A percentile compares a stretch with the other conserved stretches of the same genome.
Conservation (phyloP, 2,329 filamentous ascomycete species). For the Venturia pyrina region DNA sequence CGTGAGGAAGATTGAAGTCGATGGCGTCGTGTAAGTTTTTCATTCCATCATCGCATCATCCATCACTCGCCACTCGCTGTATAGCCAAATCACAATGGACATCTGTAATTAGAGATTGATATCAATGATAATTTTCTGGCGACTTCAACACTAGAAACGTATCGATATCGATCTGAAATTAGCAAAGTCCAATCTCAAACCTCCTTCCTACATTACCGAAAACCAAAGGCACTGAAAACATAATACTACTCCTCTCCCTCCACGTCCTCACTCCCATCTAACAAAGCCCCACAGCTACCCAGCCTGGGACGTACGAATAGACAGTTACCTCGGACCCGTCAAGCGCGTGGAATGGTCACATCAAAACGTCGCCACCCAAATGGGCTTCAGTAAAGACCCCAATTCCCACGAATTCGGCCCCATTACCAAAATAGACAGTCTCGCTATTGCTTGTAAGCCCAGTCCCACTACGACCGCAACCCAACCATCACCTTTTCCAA, state of each 20-base stretch:
- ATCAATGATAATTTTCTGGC: too few species aligned
- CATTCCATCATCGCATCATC: not conserved
- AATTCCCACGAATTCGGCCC: not conserved
- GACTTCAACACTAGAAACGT: too few species aligned
- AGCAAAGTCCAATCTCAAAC: too few species aligned
- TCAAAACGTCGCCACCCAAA: not conserved
- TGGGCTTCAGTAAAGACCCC: too few species aligned
- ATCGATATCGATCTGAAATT: too few species aligned
- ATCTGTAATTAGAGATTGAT: too few species aligned
- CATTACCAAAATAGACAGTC: not conserved
- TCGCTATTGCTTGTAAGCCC: not conserved
- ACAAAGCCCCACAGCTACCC: not conserved
- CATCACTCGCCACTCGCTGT: too few species aligned
- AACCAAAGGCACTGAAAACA: too few species aligned
- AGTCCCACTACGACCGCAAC: too few species aligned
- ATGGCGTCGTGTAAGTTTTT: not conserved
- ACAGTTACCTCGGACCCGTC: not conserved
- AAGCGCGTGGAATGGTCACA: conserved; percentile 1
- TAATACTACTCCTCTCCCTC: too few species aligned
- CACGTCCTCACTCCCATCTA: too few species aligned
- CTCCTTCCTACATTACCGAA: not conserved
- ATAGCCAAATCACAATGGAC: too few species aligned
- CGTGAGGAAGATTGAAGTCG: not conserved
- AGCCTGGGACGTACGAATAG: conserved; percentile 3
- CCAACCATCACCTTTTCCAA: not conserved